A percentile compares a stretch with the other conserved stretches of the same genome.
Evolutionary conservation across 2,329 filamentous ascomycete species (phyloP).

Genomic region (Neonectria coccinea): DNA sequence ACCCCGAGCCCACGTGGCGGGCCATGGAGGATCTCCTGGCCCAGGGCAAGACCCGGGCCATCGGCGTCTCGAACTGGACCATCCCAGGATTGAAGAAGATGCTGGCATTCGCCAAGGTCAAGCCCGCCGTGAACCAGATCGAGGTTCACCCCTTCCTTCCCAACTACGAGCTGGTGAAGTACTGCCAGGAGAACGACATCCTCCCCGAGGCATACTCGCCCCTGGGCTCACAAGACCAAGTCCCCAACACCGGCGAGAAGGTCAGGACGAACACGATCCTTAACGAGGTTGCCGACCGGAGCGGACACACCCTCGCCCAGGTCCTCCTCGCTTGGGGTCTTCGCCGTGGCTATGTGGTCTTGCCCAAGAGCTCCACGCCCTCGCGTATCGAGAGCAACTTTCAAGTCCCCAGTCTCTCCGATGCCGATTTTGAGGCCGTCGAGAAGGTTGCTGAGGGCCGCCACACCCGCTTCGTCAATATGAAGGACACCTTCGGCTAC

Average conservation of each 20-base stretch:
- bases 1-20: constrained; percentile 62
- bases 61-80: constrained; percentile 66
- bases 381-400: constrained; percentile 64
- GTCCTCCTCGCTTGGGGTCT: constrained; percentile 71
- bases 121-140: constrained; percentile 64
- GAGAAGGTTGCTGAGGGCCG: constrained; percentile 62
- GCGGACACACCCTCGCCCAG: constrained; percentile 64
- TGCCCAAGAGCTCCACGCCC: constrained; percentile 77
- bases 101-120: constrained; percentile 54
- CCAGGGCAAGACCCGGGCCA: constrained; percentile 56
- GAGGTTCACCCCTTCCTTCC: constrained; percentile 61
- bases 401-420: constrained; percentile 39
- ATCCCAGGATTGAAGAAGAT: constrained; percentile 52
- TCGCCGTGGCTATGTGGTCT: constrained; percentile 72
- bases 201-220: constrained; percentile 68
- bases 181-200: constrained; percentile 64
- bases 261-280: constrained; percentile 54
- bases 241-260: constrained; percentile 44
- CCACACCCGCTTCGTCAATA: constrained; percentile 80
- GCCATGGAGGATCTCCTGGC: constrained; percentile 64
- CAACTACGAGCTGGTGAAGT: constrained; percentile 62
- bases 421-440: constrained; percentile 68
- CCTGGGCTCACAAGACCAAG: constrained; percentile 66
- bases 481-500: constrained; percentile 84
- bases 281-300: constrained; percentile 63